Base-by-base conservation (phyloP, 2,329 filamentous ascomycete species). In the Hymenoscyphus repandus region DNA sequence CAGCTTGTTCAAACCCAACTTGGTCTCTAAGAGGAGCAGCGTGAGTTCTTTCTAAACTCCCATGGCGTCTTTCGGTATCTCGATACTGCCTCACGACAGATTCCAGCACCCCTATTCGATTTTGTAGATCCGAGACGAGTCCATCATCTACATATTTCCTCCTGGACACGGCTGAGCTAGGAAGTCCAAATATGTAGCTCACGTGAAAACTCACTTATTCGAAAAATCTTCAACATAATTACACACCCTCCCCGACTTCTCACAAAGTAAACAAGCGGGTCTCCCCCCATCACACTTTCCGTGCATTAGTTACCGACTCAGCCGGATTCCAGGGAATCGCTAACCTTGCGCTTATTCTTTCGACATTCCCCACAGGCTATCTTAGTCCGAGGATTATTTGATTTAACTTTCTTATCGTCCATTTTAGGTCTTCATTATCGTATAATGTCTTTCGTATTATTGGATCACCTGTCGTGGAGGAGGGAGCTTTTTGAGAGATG, bases 291-390 rank as follows among this genome's bases (percentile, higher is more conserved):
- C 49, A 39, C 52, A 54, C 52, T 54, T 15, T 18, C n/a, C 15
- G n/a, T 47, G 7, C 15, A 20, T 45, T 15, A 22, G 43, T n/a
- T 36, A 12, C 30, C 41, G 32, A 33, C 15, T 20, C 7, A 34
- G 43, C 15, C 12, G n/a, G n/a, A 34, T 20, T 15, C 30, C 6
- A 15, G 27, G 22, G 32, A 6, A 22, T n/a, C 17, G 27, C 39
- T 40, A 27, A 50, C 52, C 43, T 55, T 55, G 38, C 52, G 36
- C 31, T 55, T 52, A 38, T 52, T 52, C 40, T 50, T 55, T 13
- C 52, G 46, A 22, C 52, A 52, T 37, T 55, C 52, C 9, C 37
- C 37, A 30, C 49, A 55, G 27, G 49, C 49, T 30, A 45, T 36
- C 41, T 50, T 52, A 1, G 48, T 54, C 34, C 33, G 3, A 27